Conservation (phyloP, 305 asterid genomes). For the Coffea humblotiana region DNA sequence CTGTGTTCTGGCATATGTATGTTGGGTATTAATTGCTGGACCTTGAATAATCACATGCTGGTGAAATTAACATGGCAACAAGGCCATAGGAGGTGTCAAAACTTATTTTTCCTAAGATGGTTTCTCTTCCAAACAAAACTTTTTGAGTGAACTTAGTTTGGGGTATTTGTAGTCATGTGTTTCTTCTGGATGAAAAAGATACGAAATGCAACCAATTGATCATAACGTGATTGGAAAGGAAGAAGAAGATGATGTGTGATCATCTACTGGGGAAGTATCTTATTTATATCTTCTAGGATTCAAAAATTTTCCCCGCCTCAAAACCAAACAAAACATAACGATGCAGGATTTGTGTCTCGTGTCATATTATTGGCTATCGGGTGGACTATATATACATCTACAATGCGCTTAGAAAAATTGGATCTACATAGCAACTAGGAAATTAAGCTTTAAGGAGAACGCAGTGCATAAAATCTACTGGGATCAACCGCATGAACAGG, state of each 20-base stretch:
- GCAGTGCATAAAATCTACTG: neutral
- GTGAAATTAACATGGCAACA: neutral
- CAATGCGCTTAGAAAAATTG: neutral
- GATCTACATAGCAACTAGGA: neutral
- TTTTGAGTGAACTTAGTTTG: neutral
- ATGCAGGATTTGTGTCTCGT: neutral
- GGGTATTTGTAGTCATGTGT: neutral
- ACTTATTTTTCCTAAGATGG: neutral
- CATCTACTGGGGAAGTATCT: neutral
- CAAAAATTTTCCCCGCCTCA: neutral
- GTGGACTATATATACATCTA: neutral
- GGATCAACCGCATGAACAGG: neutral
- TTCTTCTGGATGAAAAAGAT: neutral
- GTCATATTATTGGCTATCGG: neutral
- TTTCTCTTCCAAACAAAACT: neutral
- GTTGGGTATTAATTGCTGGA: neutral
- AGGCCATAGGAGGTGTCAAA: neutral
- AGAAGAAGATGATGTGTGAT: neutral
- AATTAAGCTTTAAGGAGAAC: neutral
- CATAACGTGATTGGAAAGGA: neutral
- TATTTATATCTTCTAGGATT: neutral
- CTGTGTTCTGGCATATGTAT: neutral
- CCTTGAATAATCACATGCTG: neutral
- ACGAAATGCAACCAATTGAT: neutral
- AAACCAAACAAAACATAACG: neutral